A percentile compares a stretch with the other conserved stretches of the same genome.
These are phyloP conservation scores for Boletus sp. DNA, from an alignment of 1,284 basidiomycete genomes.

Conservation along the genomic window DNA sequence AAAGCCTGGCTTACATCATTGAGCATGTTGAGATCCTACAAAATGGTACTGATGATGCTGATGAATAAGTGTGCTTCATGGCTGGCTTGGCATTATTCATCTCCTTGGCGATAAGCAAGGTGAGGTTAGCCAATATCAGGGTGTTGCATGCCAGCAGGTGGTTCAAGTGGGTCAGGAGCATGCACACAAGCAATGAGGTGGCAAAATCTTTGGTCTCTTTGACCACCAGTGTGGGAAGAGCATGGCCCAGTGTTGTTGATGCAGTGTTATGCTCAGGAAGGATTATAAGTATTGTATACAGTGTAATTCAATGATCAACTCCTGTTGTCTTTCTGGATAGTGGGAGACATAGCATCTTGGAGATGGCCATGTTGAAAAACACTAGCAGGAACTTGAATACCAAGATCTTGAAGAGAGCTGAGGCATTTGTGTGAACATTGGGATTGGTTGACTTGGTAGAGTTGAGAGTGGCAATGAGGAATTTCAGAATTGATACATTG, in stretches of 20 bases:
- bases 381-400: conserved; percentile 40
- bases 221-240: conserved; percentile 60
- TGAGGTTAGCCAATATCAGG: conserved; percentile 48
- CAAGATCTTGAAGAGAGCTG: conserved; percentile 65
- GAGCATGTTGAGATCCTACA: conserved; percentile 44
- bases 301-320: conserved; percentile 78
- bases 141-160: conserved; percentile 48
- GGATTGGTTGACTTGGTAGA: conserved; percentile 80
- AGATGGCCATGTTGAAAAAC: conserved; percentile 49
- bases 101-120: conserved; percentile 63
- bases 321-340: conserved; percentile 84
- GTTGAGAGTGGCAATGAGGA: conserved; percentile 69
- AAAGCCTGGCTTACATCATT: conserved; percentile 50
- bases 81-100: conserved; percentile 60
- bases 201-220: conserved; percentile 82
- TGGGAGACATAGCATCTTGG: conserved; percentile 73
- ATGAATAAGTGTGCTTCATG: conserved; percentile 57
- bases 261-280: conserved; percentile 55
- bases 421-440: conserved; percentile 60
- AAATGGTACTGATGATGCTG: conserved; percentile 52
- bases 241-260: conserved; percentile 59
- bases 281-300: conserved; percentile 76
- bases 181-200: conserved; percentile 54
- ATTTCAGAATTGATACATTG: conserved; percentile 55
- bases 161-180: conserved; percentile 63